Percentiles rank a stretch among this genome's conserved stretches.
phyloP scores from a whole-genome alignment of 2,329 filamentous ascomycete genomes.

The Aspergillus sp. region DNA sequence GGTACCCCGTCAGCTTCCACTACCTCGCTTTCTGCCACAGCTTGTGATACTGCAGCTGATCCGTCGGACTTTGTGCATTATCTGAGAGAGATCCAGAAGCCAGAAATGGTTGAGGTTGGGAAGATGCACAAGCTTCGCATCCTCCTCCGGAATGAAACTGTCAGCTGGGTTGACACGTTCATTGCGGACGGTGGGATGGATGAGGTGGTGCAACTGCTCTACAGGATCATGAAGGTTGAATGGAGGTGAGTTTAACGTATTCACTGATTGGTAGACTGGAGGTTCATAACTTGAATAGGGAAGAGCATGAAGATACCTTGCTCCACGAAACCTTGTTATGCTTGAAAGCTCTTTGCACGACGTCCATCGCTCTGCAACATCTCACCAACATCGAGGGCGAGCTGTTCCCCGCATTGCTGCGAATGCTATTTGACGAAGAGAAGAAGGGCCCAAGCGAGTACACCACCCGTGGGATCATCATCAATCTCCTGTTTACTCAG shows the following conservation, averaged over 20 bases:
- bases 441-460: conserved; percentile 98
- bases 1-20: conserved; percentile 59
- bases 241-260: conserved; percentile 71
- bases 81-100: conserved; percentile 76
- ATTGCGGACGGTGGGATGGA: conserved; percentile 88
- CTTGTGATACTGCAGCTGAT: conserved; percentile 71
- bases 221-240: conserved; percentile 92
- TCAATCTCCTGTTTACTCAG: conserved; percentile 85
- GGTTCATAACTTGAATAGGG: conserved; percentile 55
- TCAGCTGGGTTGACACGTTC: conserved; percentile 92
- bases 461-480: conserved; percentile 86
- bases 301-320: conserved; percentile 92
- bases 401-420: conserved; percentile 81
- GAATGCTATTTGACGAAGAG: conserved; percentile 95
- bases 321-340: conserved; percentile 91
- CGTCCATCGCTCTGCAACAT: conserved; percentile 79
- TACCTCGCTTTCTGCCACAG: conserved; percentile 58
- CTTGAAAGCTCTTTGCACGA: conserved; percentile 91
- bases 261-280: background rate
- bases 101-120: conserved; percentile 85
- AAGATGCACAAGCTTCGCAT: conserved; percentile 91
- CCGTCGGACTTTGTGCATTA: conserved; percentile 87
- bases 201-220: conserved; percentile 80
- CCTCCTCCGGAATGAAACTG: conserved; percentile 88
- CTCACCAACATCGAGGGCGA: conserved; percentile 76